These are phyloP conservation scores for Trematosphaeria pertusa DNA, from an alignment of 2,329 filamentous ascomycete species.

Conservation along the genomic window DNA sequence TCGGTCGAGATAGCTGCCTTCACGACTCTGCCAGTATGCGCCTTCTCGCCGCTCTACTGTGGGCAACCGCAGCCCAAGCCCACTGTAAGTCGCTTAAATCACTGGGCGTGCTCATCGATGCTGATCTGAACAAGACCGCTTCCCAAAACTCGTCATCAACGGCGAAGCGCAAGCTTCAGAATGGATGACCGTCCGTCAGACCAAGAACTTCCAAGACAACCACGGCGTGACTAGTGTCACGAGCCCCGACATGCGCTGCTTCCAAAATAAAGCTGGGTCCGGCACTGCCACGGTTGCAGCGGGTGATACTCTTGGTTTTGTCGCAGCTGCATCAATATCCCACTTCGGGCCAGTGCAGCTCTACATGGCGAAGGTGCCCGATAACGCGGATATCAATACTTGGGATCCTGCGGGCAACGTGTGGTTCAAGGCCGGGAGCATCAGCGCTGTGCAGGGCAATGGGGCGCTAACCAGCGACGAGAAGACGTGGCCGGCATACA, in stretches of 20 bases:
- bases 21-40: no score
- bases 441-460: slow-evolving; percentile 26
- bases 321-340: slow-evolving; percentile 51
- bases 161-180: slow-evolving; percentile 39
- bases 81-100: slow-evolving; percentile 23
- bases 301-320: slow-evolving; percentile 55
- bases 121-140: slow-evolving; percentile 24
- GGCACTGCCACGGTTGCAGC: slow-evolving; percentile 54
- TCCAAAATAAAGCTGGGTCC: slow-evolving; percentile 52
- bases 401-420: slow-evolving; percentile 39
- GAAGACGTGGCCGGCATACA: slow-evolving; percentile 37
- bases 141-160: slow-evolving; percentile 33
- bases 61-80: slow-evolving; percentile 25
- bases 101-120: no score
- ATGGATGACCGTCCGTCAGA: slow-evolving; percentile 58
- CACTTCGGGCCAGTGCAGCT: slow-evolving; percentile 64
- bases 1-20: no score
- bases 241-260: slow-evolving; percentile 60
- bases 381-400: slow-evolving; percentile 29
- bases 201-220: slow-evolving; percentile 59
- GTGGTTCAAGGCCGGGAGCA: slow-evolving; percentile 40
- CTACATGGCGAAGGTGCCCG: slow-evolving; percentile 60
- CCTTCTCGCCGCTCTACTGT: slow-evolving; percentile 12
- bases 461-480: slow-evolving; percentile 30
- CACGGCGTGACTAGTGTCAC: slow-evolving; percentile 58